Evolutionary conservation across 2,329 filamentous ascomycete species (phyloP).

Genomic region (Cercospora sp.): DNA sequence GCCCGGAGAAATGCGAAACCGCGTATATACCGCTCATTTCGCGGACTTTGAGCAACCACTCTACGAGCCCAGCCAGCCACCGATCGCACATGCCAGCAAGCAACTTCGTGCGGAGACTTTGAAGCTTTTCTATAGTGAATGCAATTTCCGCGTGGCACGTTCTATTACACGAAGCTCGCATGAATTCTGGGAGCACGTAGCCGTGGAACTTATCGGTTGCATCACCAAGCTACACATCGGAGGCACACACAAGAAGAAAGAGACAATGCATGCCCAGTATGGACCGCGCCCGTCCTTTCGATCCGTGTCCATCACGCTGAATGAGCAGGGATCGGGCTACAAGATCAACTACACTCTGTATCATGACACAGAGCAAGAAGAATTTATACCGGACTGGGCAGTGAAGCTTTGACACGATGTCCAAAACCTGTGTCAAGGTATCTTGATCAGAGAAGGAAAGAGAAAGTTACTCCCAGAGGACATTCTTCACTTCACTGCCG

Average conservation of each 20-base stretch:
- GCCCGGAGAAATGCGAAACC: constrained; percentile 16
- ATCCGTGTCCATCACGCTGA: not conserved
- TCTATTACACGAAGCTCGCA: no score
- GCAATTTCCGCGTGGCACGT: no score
- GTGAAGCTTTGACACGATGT: not conserved
- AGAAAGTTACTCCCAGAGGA: not conserved
- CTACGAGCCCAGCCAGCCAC: constrained; percentile 21
- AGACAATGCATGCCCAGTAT: no score
- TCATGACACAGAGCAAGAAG: not conserved
- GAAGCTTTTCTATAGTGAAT: no score
- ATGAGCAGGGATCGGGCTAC: not conserved
- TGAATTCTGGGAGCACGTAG: no score
- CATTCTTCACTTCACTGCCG: not conserved
- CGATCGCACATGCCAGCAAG: constrained; percentile 12
- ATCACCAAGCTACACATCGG: not conserved
- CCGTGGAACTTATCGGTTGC: no score
- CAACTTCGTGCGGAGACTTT: constrained; percentile 19
- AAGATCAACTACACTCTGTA: not conserved
- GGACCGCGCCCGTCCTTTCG: no score
- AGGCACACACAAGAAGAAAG: not conserved
- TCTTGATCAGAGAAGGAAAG: not conserved
- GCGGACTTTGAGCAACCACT: constrained; percentile 12
- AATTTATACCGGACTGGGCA: not conserved
- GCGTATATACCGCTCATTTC: constrained; percentile 22
- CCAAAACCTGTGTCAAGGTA: not conserved